Conservation (phyloP, 306 rosid genomes). For the Prunus davidiana region DNA sequence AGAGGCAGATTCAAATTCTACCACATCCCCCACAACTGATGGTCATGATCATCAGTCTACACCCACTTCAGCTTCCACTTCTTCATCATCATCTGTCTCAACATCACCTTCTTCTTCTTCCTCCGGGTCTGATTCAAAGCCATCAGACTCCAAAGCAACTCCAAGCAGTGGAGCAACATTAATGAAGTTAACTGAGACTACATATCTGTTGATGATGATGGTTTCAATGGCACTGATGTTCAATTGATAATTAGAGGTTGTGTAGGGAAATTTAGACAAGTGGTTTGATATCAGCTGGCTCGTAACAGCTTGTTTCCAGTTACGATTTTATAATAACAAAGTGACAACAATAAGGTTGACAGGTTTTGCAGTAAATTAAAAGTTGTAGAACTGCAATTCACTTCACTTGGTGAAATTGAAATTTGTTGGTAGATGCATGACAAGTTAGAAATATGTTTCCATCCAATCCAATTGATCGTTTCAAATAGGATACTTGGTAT, state of each 20-base stretch:
- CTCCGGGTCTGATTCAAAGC: neutral
- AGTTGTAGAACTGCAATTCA: neutral
- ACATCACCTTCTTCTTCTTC: conserved; percentile 4
- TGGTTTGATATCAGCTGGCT: neutral
- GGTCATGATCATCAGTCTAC: conserved; percentile 1
- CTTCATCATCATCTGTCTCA: neutral
- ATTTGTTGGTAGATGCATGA: too few relatives aligned
- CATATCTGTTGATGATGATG: neutral
- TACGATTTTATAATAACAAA: neutral
- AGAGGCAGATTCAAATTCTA: conserved; percentile 17
- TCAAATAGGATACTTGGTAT: too few relatives aligned
- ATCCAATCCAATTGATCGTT: too few relatives aligned
- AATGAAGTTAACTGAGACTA: neutral
- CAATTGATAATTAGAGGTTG: neutral
- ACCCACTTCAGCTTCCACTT: conserved; percentile 6
- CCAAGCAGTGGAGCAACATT: conserved; percentile 3
- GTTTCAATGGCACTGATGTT: conserved; percentile 2
- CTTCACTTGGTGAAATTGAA: neutral
- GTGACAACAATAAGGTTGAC: neutral
- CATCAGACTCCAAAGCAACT: neutral
- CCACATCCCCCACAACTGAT: neutral
- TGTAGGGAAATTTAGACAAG: neutral
- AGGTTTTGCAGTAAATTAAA: neutral
- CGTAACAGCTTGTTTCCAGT: neutral
- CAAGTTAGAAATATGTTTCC: too few relatives aligned